A percentile compares a stretch with the other conserved stretches of the same genome.
phyloP scores from a whole-genome alignment of 2,329 filamentous ascomycete genomes.

The Hypomyces perniciosus region DNA sequence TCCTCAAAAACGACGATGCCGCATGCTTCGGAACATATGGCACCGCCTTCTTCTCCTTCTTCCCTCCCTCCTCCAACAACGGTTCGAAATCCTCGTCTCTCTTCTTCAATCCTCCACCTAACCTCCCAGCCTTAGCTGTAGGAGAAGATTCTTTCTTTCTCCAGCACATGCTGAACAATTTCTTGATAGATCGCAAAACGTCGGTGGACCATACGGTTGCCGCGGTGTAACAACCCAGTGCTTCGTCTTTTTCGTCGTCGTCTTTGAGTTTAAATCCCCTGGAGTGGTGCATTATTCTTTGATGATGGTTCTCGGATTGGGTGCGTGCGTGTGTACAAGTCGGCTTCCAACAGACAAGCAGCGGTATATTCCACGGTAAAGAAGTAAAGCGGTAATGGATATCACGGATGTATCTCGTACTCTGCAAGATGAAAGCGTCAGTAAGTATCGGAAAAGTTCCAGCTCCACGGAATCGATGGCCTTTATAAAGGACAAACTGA shows the following conservation, averaged over 20 bases:
- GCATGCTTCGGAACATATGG: constrained; percentile 33
- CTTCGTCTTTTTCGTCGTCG: not conserved
- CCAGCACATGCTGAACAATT: constrained; percentile 14
- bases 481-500: no score
- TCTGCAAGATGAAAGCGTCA: no score
- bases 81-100: constrained; percentile 20
- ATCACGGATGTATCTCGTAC: no score
- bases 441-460: no score
- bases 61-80: constrained; percentile 11
- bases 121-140: not conserved
- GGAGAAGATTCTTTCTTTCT: constrained; percentile 1
- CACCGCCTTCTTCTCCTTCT: constrained; percentile 3
- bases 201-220: constrained; percentile 3
- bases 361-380: not conserved
- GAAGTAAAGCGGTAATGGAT: no score
- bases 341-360: not conserved
- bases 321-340: not conserved
- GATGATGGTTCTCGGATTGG: not conserved
- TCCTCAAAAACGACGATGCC: constrained; percentile 35
- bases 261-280: constrained; percentile 2
- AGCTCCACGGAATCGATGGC: no score
- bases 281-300: constrained; percentile 2
- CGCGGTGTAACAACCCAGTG: constrained; percentile 1
- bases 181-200: constrained; percentile 6
- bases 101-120: constrained; percentile 1